Conservation (phyloP, 2,329 filamentous ascomycete species). For the Pseudocercospora eumusae region DNA sequence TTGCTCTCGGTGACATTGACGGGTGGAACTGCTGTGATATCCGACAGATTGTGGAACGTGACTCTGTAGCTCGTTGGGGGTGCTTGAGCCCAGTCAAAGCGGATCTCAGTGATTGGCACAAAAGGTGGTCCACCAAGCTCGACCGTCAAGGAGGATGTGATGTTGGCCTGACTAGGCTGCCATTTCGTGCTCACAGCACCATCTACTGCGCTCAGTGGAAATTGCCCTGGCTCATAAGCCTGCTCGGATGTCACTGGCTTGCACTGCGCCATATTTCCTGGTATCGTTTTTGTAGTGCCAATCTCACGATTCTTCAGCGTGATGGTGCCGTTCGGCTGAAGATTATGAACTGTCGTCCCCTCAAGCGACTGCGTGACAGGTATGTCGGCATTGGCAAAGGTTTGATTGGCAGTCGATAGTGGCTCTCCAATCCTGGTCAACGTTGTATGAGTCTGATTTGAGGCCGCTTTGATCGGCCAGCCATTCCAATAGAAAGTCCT, state of each 20-base stretch:
- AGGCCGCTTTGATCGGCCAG: slow-evolving; percentile 61
- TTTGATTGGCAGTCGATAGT: slow-evolving; percentile 56
- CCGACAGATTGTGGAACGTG: slow-evolving; percentile 55
- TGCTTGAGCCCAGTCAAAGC: slow-evolving; percentile 62
- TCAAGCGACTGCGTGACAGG: slow-evolving; percentile 55
- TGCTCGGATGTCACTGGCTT: slow-evolving; percentile 49
- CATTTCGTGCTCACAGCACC: slow-evolving; percentile 67
- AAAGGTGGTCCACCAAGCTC: slow-evolving; percentile 45
- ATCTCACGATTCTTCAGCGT: slow-evolving; percentile 61
- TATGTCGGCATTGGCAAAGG: slow-evolving; percentile 57
- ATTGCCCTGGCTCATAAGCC: slow-evolving; percentile 63
- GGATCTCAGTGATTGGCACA: slow-evolving; percentile 51
- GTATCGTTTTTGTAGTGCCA: slow-evolving; percentile 55
- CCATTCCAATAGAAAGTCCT: slow-evolving; percentile 68
- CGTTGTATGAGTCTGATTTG: slow-evolving; percentile 66
- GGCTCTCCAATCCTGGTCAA: slow-evolving; percentile 55
- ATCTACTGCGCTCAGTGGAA: slow-evolving; percentile 67
- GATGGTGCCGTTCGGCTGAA: slow-evolving; percentile 49
- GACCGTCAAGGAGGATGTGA: slow-evolving; percentile 58
- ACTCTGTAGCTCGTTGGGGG: slow-evolving; percentile 58
- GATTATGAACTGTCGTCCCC: slow-evolving; percentile 44
- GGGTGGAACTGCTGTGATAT: slow-evolving; percentile 34
- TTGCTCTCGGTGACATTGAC: slow-evolving; percentile 30
- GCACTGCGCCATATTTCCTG: slow-evolving; percentile 67
- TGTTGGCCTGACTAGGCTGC: slow-evolving; percentile 59